These are phyloP conservation scores for Mycena galopus DNA, from an alignment of 768 basidiomycete species.

Conservation along the genomic window DNA sequence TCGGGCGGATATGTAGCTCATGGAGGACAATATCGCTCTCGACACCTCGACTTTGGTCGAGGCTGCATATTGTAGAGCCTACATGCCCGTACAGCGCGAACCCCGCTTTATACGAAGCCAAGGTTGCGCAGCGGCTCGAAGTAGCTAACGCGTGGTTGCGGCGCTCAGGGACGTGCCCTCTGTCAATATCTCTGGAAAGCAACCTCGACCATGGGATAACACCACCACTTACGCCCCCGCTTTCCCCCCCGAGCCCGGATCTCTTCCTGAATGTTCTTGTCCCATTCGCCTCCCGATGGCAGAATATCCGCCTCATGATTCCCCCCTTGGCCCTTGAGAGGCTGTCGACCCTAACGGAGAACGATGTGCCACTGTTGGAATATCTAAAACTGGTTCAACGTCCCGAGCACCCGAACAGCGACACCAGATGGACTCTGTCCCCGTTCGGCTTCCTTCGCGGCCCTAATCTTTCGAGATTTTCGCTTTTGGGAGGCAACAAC, in stretches of 20 bases:
- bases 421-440: not conserved
- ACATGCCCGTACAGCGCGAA: not conserved
- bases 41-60: not conserved
- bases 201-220: not conserved
- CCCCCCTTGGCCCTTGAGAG: not conserved
- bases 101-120: not conserved
- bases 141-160: not conserved
- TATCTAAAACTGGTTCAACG: not conserved
- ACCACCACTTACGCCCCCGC: not conserved
- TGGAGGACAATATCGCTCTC: not conserved
- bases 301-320: not conserved
- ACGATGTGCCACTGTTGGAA: not conserved
- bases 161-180: not conserved
- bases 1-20: not conserved
- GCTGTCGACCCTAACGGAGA: not conserved
- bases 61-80: not conserved
- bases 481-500: not conserved
- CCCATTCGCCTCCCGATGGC: not conserved
- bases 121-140: not conserved
- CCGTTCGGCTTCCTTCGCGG: not conserved
- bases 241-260: not conserved
- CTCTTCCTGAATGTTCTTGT: not conserved
- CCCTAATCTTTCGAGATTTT: not conserved
- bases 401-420: not conserved
- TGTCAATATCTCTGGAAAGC: not conserved